Percentiles rank a stretch among this genome's conserved stretches.
phyloP scores from a whole-genome alignment of 2,329 filamentous ascomycete genomes.

The Venturia asperata region DNA sequence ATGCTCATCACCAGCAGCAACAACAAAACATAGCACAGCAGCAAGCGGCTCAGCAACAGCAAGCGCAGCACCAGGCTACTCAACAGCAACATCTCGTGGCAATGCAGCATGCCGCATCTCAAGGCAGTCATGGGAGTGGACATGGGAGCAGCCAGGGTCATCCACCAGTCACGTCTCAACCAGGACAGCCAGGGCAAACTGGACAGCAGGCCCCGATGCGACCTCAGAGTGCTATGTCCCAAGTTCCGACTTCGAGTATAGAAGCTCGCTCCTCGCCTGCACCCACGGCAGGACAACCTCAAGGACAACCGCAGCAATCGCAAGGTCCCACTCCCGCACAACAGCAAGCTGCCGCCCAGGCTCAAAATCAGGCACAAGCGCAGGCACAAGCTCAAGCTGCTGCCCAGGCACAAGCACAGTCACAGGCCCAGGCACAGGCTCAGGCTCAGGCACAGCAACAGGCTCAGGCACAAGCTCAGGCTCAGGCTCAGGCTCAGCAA shows the following conservation, averaged over 20 bases:
- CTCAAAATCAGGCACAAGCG: slow-evolving; percentile 20
- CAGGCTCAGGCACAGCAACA: too few species aligned
- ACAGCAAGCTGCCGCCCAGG: slow-evolving; percentile 23
- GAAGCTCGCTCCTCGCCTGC: slow-evolving; percentile 36
- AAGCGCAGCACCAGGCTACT: slow-evolving; percentile 32
- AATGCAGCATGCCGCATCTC: slow-evolving; percentile 36
- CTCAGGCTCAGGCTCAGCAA: slow-evolving; percentile 31
- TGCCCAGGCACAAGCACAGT: slow-evolving; percentile 27
- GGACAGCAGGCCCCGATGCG: slow-evolving; percentile 26
- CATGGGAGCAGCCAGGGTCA: slow-evolving; percentile 45
- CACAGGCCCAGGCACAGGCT: slow-evolving; percentile 26
- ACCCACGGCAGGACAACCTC: slow-evolving; percentile 26
- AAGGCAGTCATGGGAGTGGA: slow-evolving; percentile 35
- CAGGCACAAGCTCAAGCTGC: slow-evolving; percentile 18
- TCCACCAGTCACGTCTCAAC: slow-evolving; percentile 30
- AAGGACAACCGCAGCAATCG: slow-evolving; percentile 26
- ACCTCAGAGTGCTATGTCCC: slow-evolving; percentile 31
- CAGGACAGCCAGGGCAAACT: slow-evolving; percentile 31
- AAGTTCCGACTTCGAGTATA: slow-evolving; percentile 23
- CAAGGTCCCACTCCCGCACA: slow-evolving; percentile 27
- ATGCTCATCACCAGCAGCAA: slow-evolving; percentile 33
- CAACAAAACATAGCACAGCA: slow-evolving; percentile 35
- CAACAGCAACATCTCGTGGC: slow-evolving; percentile 27
- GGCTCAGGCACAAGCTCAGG: slow-evolving; percentile 36
- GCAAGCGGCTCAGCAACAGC: slow-evolving; percentile 38